Conservation (phyloP, 2,329 filamentous ascomycete species). For the Sclerotinia subarctica region DNA sequence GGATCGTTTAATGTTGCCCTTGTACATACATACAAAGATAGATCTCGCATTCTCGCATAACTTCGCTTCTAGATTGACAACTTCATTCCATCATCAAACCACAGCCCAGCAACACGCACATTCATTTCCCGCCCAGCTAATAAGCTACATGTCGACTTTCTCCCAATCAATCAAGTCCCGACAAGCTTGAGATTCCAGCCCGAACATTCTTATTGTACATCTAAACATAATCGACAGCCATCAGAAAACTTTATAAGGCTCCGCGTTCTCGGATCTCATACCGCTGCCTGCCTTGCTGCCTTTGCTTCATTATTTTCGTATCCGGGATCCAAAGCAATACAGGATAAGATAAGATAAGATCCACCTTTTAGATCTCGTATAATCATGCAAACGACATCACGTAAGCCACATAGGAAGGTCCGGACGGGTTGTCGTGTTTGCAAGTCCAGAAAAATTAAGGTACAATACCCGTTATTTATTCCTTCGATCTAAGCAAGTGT, state of each 20-base stretch:
- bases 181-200: not conserved
- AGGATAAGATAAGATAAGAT: not conserved
- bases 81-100: conserved; percentile 3
- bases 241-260: not conserved
- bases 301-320: not conserved
- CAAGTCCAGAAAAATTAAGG: conserved; percentile 45
- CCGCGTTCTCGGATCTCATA: not conserved
- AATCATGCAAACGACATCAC: conserved; percentile 12
- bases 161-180: not conserved
- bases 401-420: conserved; percentile 36
- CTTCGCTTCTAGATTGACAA: not conserved
- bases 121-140: not conserved
- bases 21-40: not conserved
- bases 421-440: conserved; percentile 43
- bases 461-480: conserved; percentile 21
- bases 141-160: not conserved
- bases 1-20: not conserved
- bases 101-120: not conserved
- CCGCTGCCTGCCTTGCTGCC: no score
- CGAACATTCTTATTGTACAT: no score
- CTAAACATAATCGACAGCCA: not conserved
- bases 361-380: not conserved
- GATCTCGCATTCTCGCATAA: conserved; percentile 1
- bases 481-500: not conserved
- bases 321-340: no score